Evolutionary conservation across 2,329 filamentous ascomycete genomes (phyloP).

Genomic region (Fusarium abutilonis): DNA sequence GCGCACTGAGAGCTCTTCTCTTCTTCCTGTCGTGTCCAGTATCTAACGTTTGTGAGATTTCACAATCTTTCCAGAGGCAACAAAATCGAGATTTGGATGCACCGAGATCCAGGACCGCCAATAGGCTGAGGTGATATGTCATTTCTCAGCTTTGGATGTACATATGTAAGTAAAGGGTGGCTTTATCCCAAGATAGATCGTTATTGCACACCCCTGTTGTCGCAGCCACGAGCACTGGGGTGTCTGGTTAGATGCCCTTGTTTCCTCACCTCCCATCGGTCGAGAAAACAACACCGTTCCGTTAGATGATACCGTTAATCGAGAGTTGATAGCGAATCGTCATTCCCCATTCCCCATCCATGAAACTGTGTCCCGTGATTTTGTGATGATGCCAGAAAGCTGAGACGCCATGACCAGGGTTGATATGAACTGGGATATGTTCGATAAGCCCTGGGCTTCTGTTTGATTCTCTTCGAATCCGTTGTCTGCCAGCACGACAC

Average conservation of each 20-base stretch:
- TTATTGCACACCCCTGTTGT: conserved; percentile 4
- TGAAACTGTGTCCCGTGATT: conserved; percentile 40
- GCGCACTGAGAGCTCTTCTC: conserved; percentile 6
- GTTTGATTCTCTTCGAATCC: not conserved
- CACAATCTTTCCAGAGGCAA: conserved; percentile 19
- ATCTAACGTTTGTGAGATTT: conserved; percentile 13
- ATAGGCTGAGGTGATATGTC: conserved; percentile 41
- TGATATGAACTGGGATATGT: conserved; percentile 8
- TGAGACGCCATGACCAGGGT: conserved; percentile 32
- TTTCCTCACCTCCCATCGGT: conserved; percentile 40
- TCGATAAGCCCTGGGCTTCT: conserved; percentile 16
- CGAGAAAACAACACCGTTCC: conserved; percentile 47
- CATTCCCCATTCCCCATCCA: conserved; percentile 16
- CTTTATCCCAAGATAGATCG: conserved; percentile 34
- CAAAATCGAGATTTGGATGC: conserved; percentile 42
- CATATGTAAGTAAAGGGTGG: conserved; percentile 33
- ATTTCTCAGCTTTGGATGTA: conserved; percentile 25
- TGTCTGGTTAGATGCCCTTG: conserved; percentile 29
- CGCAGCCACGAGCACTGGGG: conserved; percentile 10
- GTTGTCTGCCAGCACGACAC: not conserved
- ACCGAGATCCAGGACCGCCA: conserved; percentile 39
- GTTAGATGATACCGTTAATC: conserved; percentile 33
- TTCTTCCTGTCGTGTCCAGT: conserved; percentile 10
- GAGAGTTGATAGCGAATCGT: conserved; percentile 22
- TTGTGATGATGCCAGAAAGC: conserved; percentile 31